Base-by-base conservation (phyloP, 805 yeast species). In the Barnettozyma californica region DNA sequence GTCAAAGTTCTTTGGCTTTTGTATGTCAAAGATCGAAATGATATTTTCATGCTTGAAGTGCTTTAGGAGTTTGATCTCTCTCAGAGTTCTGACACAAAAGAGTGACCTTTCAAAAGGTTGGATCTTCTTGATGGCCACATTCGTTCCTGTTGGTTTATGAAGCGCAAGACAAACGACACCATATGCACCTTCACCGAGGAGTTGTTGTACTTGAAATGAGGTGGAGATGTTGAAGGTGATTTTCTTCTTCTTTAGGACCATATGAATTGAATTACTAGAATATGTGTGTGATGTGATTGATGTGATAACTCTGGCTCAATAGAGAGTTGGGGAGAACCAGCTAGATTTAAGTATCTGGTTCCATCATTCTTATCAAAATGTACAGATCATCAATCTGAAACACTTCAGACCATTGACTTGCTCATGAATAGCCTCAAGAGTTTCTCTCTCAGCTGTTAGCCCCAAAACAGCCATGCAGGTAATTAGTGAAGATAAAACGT, bases 101-200 rank as follows among this genome's bases (percentile, higher is more conserved):
- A 92, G 80, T 43, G 92, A 78, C 53, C 95, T 78, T 58, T 85
- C 95, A 63, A 92, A 92, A 11, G 97, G 97, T 62, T 85, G 86
- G 54, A 92, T 89, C 68, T 91, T 92, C 67, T 92, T 92, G 61
- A 92, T 90, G 37, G 98, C 98, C n/a, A 92, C 97, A 54, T 81
- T 81, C 57, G 85, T 91, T 47, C 84, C 84, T 1, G 94, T 78
- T 6, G 96, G 96, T 60, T 80, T 78, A 67, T 92, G 96, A 10
- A 83, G 68, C 0, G 97, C 97, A 10, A 92, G 80, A 65, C 97
- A 83, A 10, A 92, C 98, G 11, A 91, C 81, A 6, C 98, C 98
- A 63, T 92, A 92, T 0, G 98, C 97, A 18, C 98, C 98, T 66
- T 90, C 96, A 9, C 98, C 98, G 2, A 92, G 83, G 14, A 92